phyloP scores from a whole-genome alignment of 805 yeast genomes.

The Myxozyma kluyveri region DNA sequence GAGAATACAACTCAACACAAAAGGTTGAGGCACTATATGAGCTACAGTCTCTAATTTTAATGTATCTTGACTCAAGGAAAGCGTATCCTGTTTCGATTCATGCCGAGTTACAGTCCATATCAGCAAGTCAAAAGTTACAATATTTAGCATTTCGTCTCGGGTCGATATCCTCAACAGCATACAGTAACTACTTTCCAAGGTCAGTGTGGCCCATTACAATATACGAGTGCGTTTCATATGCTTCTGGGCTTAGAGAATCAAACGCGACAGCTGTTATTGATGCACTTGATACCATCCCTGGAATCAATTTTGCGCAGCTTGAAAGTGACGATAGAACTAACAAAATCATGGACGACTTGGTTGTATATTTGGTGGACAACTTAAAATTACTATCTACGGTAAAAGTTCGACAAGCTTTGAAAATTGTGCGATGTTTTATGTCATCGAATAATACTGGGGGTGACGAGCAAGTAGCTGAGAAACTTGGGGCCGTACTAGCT shows the following conservation, averaged over 20 bases:
- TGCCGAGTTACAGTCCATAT: not conserved
- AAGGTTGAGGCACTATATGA: not conserved
- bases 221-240: not conserved
- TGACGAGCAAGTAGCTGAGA: not conserved
- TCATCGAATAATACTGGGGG: not conserved
- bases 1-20: not conserved
- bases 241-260: not conserved
- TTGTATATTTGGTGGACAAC: not conserved
- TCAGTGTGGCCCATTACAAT: not conserved
- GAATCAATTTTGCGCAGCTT: not conserved
- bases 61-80: not conserved
- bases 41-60: not conserved
- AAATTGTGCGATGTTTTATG: not conserved
- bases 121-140: not conserved
- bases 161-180: not conserved
- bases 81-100: not conserved
- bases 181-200: not conserved
- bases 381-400: not conserved
- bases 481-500: constrained; percentile 1
- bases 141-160: not conserved
- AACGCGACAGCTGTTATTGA: not conserved
- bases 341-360: not conserved
- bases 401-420: not conserved
- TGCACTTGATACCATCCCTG: not conserved
- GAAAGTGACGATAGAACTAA: not conserved